Evolutionary conservation across 2,329 filamentous ascomycete genomes (phyloP).

Genomic region (Calonectria multiphialidica): DNA sequence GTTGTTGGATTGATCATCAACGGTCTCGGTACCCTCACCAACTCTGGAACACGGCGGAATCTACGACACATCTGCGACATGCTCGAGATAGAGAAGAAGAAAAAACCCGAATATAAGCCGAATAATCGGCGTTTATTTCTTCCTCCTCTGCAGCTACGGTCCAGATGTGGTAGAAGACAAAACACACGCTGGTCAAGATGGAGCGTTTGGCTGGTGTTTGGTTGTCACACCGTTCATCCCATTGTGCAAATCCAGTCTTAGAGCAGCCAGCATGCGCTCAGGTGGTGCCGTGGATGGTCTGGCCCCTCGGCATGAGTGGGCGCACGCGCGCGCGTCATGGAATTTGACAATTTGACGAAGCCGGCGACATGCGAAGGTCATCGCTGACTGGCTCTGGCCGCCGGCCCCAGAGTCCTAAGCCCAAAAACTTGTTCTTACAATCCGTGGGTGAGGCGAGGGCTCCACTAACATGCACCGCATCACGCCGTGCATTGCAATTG

Average conservation of each 20-base stretch:
- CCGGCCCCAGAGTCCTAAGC: constrained; percentile 15
- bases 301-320: constrained; percentile 16
- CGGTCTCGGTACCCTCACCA: not conserved
- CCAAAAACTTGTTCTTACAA: constrained; percentile 22
- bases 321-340: constrained; percentile 27
- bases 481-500: constrained; percentile 13
- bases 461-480: constrained; percentile 19
- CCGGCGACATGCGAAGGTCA: constrained; percentile 8
- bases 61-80: constrained; percentile 1
- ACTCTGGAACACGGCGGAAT: constrained; percentile 5
- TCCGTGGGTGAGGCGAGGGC: constrained; percentile 9
- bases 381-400: not conserved
- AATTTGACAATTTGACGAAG: constrained; percentile 22
- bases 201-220: not conserved
- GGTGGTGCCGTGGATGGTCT: constrained; percentile 4
- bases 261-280: not conserved
- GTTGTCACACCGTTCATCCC: constrained; percentile 18
- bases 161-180: not conserved
- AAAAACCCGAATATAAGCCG: not conserved
- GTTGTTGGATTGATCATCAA: constrained; percentile 26
- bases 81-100: not conserved
- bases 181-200: not conserved
- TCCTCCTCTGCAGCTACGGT: not conserved
- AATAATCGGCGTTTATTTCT: not conserved
- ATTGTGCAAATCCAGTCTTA: not conserved